Evolutionary conservation across 2,329 filamentous ascomycete genomes (phyloP).

Genomic region (Aspergillus ochraceus): DNA sequence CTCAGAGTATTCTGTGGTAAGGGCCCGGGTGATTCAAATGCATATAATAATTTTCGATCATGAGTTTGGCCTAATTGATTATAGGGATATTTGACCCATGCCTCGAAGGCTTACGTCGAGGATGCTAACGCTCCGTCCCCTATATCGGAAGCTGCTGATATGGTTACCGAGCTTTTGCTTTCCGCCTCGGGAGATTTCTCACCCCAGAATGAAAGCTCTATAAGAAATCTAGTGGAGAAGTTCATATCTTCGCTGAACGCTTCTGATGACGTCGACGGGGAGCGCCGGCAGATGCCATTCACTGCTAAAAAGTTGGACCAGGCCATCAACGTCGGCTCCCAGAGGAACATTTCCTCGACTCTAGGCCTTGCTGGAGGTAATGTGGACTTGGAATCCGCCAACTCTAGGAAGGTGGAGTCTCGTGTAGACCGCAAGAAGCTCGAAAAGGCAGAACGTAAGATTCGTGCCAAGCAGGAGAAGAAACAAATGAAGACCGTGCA

Average conservation of each 20-base stretch:
- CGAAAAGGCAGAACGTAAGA: constrained; percentile 96
- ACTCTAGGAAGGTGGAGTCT: constrained; percentile 90
- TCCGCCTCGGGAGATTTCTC: constrained; percentile 88
- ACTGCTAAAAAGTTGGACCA: constrained; percentile 85
- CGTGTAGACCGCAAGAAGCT: constrained; percentile 98
- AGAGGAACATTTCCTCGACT: constrained; percentile 95
- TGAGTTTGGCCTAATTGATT: constrained; percentile 4
- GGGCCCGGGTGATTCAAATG: constrained; percentile 18
- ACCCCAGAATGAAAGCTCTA: constrained; percentile 69
- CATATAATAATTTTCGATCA: constrained; percentile 1
- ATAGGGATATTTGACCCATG: constrained; percentile 85
- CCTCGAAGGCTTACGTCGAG: constrained; percentile 76
- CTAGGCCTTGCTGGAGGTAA: constrained; percentile 79
- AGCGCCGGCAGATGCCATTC: constrained; percentile 69
- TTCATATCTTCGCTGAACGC: constrained; percentile 82
- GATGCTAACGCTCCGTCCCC: constrained; percentile 72
- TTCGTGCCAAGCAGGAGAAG: constrained; percentile 96
- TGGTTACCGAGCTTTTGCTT: constrained; percentile 83
- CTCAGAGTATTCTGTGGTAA: constrained; percentile 79
- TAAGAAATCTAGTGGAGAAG: constrained; percentile 81
- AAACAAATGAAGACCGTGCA: constrained; percentile 98
- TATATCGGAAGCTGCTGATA: constrained; percentile 76
- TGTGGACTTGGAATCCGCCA: constrained; percentile 92
- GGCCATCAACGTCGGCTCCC: constrained; percentile 88
- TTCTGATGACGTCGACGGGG: constrained; percentile 66